Base-by-base conservation (phyloP, 257 asterid genomes). In the Plectranthus barbatus region DNA sequence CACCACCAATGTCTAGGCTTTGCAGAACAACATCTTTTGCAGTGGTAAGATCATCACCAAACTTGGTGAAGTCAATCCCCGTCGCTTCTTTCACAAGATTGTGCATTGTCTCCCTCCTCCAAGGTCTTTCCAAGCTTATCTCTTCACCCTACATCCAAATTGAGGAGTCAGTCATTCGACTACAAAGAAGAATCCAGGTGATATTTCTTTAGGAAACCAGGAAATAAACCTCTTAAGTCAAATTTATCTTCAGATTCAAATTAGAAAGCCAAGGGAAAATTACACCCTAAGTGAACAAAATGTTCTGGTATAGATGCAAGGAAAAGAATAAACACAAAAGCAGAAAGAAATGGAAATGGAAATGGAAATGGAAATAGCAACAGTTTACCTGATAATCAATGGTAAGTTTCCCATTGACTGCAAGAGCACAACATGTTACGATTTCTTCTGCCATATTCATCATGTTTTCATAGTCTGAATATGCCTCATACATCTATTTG, bases 21-120 rank as follows among this genome's bases (percentile, higher is more conserved):
- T 76, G 72, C 62, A 79, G 68, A 71, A 80, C 76, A 65, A 67
- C 79, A 69, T 80, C 86, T 81, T 78, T 92, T 18, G 95, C 95
- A 56, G 83, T 60, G 56, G 74, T 53, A 61, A 81, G 80, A 78
- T 92, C 94, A 41, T 80, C 80, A 21, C 83, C 84, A 45, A 85
- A 83, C 72, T 68, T 31, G 42, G 53, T 60, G 78, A 89, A 92
- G 69, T 89, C 95, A 68, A 92, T 85, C 62, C 95, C 86, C 1
- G 88, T 83, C 54, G 87, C 88, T 78, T 92, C 96, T 83, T 81
- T 80, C 71, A 92, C 99, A 52, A 92, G 97, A 83, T 83, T 79
- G 66, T 89, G 95, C 99, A 92, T 92, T 62, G 99, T 83, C 71
- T 89, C 99, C 79, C 88, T 85, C 84, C 96, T 92, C 95, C 97